Evolutionary conservation across 2,329 filamentous ascomycete genomes (phyloP).

Genomic region (Neopestalotiopsis clavispora): DNA sequence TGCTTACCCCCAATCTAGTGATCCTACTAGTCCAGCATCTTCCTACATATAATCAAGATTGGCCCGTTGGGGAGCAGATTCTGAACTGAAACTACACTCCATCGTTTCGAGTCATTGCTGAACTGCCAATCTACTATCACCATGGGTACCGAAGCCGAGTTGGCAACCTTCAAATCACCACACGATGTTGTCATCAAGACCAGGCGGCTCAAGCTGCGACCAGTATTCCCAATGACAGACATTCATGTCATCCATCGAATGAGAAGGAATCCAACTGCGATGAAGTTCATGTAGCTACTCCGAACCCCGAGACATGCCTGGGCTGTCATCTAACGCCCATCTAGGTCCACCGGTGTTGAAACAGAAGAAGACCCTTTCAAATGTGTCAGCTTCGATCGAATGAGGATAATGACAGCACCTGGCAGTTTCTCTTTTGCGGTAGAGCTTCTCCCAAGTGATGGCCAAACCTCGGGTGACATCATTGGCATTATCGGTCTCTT

Average conservation of each 20-base stretch:
- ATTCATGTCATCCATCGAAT: conserved; percentile 11
- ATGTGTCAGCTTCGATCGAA: conserved; percentile 6
- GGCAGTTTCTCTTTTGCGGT: conserved; percentile 11
- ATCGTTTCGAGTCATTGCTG: background rate
- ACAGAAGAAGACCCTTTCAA: conserved; percentile 13
- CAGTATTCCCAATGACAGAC: conserved; percentile 9
- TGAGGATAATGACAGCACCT: conserved; percentile 6
- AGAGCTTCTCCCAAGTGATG: conserved; percentile 3
- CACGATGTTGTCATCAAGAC: conserved; percentile 11
- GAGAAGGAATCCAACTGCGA: background rate
- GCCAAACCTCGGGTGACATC: background rate
- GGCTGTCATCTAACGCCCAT: background rate
- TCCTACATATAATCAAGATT: background rate
- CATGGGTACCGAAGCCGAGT: conserved; percentile 14
- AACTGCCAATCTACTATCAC: background rate
- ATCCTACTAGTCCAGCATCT: background rate
- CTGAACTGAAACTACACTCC: background rate
- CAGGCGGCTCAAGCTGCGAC: conserved; percentile 2
- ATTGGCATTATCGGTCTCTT: conserved; percentile 5
- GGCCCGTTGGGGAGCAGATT: background rate
- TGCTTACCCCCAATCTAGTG: background rate
- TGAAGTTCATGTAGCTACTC: conserved; percentile 10
- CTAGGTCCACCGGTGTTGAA: conserved; percentile 6
- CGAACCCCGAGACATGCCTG: background rate
- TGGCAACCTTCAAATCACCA: conserved; percentile 4